phyloP scores from a whole-genome alignment of 208 protist genomes.

The Leishmania guyanensis region DNA sequence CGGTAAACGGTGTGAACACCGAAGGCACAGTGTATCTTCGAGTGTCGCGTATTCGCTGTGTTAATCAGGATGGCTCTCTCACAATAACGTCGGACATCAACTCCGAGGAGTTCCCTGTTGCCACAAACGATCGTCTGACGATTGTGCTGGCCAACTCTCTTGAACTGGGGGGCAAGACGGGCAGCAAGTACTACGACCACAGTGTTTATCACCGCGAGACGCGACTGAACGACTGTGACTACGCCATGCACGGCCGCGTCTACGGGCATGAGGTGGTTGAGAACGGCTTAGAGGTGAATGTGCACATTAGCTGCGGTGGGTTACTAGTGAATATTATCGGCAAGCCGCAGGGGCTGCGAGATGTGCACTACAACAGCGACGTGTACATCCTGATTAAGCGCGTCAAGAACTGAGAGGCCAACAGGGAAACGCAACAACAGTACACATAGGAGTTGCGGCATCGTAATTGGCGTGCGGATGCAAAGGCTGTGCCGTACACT shows the following conservation, averaged over 20 bases:
- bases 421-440: background rate
- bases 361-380: conserved; percentile 92
- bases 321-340: conserved; percentile 96
- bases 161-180: conserved; percentile 82
- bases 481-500: background rate
- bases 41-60: conserved; percentile 87
- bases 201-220: conserved; percentile 89
- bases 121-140: conserved; percentile 91
- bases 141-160: conserved; percentile 95
- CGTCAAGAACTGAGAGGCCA: conserved; percentile 53
- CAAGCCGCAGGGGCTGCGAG: conserved; percentile 81
- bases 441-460: background rate
- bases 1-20: conserved; percentile 75
- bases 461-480: background rate
- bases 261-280: conserved; percentile 94
- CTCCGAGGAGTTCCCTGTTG: conserved; percentile 96
- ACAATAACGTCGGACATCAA: conserved; percentile 94
- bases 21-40: conserved; percentile 84
- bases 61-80: conserved; percentile 73
- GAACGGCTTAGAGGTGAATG: conserved; percentile 78
- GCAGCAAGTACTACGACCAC: conserved; percentile 88
- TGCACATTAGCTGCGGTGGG: conserved; percentile 97
- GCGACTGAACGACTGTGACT: conserved; percentile 96
- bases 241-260: conserved; percentile 97
- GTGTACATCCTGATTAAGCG: conserved; percentile 88